Evolutionary conservation across 768 basidiomycete genomes (phyloP).

Genomic region (Strobilomyces confusus): DNA sequence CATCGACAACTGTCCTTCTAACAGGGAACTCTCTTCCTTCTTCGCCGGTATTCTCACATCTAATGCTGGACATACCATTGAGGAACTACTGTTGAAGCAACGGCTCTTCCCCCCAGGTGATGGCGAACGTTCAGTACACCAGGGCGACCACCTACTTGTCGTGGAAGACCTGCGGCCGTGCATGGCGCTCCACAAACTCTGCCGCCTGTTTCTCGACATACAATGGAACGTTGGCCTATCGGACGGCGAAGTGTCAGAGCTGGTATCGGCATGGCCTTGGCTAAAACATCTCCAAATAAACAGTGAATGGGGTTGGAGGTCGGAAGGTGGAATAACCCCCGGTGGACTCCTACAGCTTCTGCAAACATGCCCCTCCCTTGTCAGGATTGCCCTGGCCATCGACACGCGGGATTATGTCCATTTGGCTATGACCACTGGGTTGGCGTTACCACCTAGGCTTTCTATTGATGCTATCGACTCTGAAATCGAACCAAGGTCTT

Average conservation of each 20-base stretch:
- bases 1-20: too few relatives aligned
- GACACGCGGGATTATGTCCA: background rate
- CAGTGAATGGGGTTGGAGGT: background rate
- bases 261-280: background rate
- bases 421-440: background rate
- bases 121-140: too few relatives aligned
- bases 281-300: background rate
- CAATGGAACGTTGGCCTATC: background rate
- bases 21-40: too few relatives aligned
- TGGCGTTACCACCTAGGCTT: background rate
- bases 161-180: background rate
- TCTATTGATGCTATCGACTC: background rate
- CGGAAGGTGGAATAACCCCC: background rate
- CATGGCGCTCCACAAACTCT: background rate
- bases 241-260: background rate
- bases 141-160: background rate
- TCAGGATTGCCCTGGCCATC: background rate
- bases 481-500: too few relatives aligned
- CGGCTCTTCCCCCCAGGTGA: too few relatives aligned
- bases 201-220: background rate
- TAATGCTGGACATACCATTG: too few relatives aligned
- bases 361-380: background rate
- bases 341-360: background rate
- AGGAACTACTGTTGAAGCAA: too few relatives aligned
- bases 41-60: too few relatives aligned